Base-by-base conservation (phyloP, 805 yeast species). In the Kodamaea laetipori region DNA sequence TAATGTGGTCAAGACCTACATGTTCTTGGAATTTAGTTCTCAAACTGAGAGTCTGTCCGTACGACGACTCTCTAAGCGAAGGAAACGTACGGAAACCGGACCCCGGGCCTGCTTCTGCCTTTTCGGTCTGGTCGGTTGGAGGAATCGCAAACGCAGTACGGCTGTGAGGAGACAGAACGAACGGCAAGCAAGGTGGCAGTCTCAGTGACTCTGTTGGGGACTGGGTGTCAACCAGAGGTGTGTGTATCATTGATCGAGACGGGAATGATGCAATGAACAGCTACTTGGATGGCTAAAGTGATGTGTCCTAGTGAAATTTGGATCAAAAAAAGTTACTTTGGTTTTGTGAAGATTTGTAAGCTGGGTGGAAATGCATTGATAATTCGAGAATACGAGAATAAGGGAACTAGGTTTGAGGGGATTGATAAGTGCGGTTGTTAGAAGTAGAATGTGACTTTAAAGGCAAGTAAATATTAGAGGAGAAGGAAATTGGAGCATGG, bases 11-110 rank as follows among this genome's bases (percentile, higher is more conserved):
- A 4, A 50, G 16, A 9, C 49, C 52, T 9, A 48, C 27, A 0
- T 37, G 27, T 18, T 49, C 60, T 26, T 59, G 60, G n/a, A 56
- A 50, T 39, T 46, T 47, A 8, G 63, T 33, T 13, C 73, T 48
- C 19, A 49, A 41, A 2, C 62, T 66, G 9, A 67, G 40, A 1
- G 61, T 51, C 41, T 57, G 57, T 10, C 71, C 69, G 44, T 54
- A 66, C 10, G 47, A 33, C 21, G 55, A 41, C 47, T 67, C 73
- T 23, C 71, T 48, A 17, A 66, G 48, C 52, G 54, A 52, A 15
- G 63, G 63, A 12, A 48, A 52, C 6, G 17, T 42, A 25, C 37
- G 49, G 21, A 39, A 32, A 7, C 36, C 30, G 11, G 41, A 24
- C 13, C 43, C 32, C 16, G 46, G 21, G 12, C 34, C 39, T 12